Conservation (phyloP, 2,329 filamentous ascomycete genomes). For the Xylaria polymorpha region DNA sequence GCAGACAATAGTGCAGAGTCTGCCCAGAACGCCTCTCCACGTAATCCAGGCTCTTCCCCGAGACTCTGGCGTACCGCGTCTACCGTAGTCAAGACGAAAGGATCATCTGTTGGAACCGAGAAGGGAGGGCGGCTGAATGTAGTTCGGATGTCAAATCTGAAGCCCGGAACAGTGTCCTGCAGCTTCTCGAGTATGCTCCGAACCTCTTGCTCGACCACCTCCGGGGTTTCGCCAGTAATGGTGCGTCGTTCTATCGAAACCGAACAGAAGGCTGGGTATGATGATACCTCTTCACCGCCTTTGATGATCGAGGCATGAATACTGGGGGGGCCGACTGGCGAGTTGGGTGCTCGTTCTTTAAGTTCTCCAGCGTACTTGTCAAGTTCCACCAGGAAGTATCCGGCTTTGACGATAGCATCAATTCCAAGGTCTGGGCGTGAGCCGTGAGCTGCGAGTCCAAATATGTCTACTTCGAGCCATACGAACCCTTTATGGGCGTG, state of each 20-base stretch:
- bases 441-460: slow-evolving; percentile 57
- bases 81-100: slow-evolving; percentile 53
- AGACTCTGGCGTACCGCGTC: slow-evolving; percentile 47
- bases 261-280: slow-evolving; percentile 62
- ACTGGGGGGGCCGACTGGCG: slow-evolving; percentile 53
- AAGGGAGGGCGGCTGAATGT: slow-evolving; percentile 58
- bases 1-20: slow-evolving; percentile 39
- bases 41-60: slow-evolving; percentile 44
- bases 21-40: slow-evolving; percentile 58
- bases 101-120: slow-evolving; percentile 54
- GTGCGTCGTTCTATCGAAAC: slow-evolving; percentile 63
- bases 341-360: slow-evolving; percentile 41
- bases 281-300: slow-evolving; percentile 64
- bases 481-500: slow-evolving; percentile 64
- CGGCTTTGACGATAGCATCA: slow-evolving; percentile 62
- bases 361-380: slow-evolving; percentile 56
- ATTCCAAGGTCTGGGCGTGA: slow-evolving; percentile 58
- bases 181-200: slow-evolving; percentile 52
- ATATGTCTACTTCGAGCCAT: slow-evolving; percentile 57
- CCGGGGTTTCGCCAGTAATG: slow-evolving; percentile 56
- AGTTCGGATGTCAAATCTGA: slow-evolving; percentile 55
- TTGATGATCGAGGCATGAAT: slow-evolving; percentile 61
- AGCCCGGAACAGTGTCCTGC: slow-evolving; percentile 49
- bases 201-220: slow-evolving; percentile 54
- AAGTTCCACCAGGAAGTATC: slow-evolving; percentile 59